These are phyloP conservation scores for Cyclotella atomus DNA, from an alignment of 108 stramenopile species.

Conservation along the genomic window DNA sequence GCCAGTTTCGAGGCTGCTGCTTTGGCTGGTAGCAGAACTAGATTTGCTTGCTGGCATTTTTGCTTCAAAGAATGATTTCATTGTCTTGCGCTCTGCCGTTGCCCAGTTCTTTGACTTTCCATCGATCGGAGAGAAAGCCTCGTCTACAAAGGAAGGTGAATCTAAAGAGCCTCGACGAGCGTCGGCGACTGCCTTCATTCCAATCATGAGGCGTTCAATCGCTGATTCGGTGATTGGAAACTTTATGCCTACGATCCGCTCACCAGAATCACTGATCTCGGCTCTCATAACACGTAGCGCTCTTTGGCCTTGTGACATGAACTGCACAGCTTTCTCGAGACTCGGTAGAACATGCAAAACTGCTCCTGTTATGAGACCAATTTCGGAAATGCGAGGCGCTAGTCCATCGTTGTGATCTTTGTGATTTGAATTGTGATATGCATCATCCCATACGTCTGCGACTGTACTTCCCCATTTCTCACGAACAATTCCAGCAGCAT, in stretches of 20 bases:
- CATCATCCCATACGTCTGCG: conserved; percentile 47
- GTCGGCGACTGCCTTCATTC: conserved; percentile 27
- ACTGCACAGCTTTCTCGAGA: conserved; percentile 58
- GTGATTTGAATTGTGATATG: conserved; percentile 43
- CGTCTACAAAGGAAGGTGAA: conserved; percentile 40
- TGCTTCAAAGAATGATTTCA: conserved; percentile 58
- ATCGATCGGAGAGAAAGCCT: conserved; percentile 40
- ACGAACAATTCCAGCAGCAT: conserved; percentile 22
- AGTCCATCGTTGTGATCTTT: conserved; percentile 46
- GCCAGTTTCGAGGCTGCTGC: not conserved
- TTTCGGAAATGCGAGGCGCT: conserved; percentile 52
- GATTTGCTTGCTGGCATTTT: conserved; percentile 5
- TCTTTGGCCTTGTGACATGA: conserved; percentile 32
- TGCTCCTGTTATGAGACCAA: conserved; percentile 64
- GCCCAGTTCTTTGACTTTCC: conserved; percentile 46
- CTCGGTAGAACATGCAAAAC: conserved; percentile 60
- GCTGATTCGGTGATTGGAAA: conserved; percentile 58
- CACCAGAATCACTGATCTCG: conserved; percentile 17
- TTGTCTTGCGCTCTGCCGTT: conserved; percentile 59
- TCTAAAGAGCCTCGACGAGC: conserved; percentile 15
- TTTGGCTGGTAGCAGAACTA: not conserved
- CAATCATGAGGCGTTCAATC: conserved; percentile 30
- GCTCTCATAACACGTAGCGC: conserved; percentile 58
- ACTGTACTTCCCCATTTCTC: conserved; percentile 18
- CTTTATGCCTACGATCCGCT: conserved; percentile 59